phyloP scores from a whole-genome alignment of 139 green algal species.

The Chlamydomonas asymmetrica region DNA sequence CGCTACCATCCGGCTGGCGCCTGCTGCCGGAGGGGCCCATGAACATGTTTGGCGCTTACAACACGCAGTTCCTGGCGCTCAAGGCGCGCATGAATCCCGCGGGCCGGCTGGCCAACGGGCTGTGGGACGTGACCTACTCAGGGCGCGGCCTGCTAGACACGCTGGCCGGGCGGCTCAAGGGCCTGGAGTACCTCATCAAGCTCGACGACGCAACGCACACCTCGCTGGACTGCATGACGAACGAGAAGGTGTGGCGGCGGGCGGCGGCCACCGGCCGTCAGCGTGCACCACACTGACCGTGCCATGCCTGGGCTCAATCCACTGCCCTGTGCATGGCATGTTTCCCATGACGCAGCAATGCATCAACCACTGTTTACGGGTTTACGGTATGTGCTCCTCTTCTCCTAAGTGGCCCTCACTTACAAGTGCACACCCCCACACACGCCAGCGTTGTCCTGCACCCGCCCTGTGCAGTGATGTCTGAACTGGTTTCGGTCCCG shows the following conservation, averaged over 20 bases:
- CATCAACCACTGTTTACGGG: no score
- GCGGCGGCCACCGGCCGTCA: neutral
- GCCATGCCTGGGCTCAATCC: no score
- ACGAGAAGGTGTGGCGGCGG: conserved; percentile 12
- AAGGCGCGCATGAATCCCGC: conserved; percentile 31
- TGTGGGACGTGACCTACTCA: neutral
- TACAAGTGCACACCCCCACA: no score
- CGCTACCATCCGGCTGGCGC: conserved; percentile 26
- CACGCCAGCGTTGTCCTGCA: no score
- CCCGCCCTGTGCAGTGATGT: no score
- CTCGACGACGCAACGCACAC: conserved; percentile 17
- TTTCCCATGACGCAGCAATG: no score
- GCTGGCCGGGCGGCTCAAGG: neutral
- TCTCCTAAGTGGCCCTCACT: no score
- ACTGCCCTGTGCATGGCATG: no score
- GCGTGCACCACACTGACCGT: no score
- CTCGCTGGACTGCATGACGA: conserved; percentile 8
- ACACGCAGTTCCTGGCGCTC: conserved; percentile 35
- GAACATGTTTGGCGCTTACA: conserved; percentile 27
- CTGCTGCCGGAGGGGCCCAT: conserved; percentile 22
- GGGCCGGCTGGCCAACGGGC: conserved; percentile 13
- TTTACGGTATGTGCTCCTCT: no score
- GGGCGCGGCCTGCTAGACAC: no score
- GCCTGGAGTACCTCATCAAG: conserved; percentile 6
- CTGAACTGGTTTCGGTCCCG: no score